Percentiles rank a stretch among this genome's conserved stretches.
phyloP scores from a whole-genome alignment of 345 rosid genomes.

The Pistacia vera region DNA sequence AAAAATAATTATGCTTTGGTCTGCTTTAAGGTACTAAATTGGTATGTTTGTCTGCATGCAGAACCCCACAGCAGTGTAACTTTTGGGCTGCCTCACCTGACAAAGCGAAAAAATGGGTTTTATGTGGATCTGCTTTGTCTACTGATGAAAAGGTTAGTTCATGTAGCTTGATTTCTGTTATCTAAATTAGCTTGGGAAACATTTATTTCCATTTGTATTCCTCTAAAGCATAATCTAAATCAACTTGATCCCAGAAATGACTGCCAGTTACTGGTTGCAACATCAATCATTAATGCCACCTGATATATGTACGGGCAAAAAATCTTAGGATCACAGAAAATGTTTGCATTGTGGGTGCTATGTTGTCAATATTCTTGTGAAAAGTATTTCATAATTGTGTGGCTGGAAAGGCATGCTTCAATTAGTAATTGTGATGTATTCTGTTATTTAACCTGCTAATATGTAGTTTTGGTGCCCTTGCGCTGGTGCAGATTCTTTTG shows the following conservation, averaged over 20 bases:
- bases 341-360: background rate
- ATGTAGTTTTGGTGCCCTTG: slow-evolving; percentile 1
- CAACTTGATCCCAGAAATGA: background rate
- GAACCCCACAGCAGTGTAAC: slow-evolving; percentile 36
- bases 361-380: slow-evolving; percentile 5
- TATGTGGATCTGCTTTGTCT: slow-evolving; percentile 92
- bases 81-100: slow-evolving; percentile 25
- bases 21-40: background rate
- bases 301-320: background rate
- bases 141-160: slow-evolving; percentile 72
- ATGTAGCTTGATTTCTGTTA: background rate
- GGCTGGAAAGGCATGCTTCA: background rate
- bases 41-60: slow-evolving; percentile 32
- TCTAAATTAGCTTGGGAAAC: background rate
- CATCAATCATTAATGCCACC: background rate
- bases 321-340: background rate
- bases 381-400: background rate
- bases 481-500: slow-evolving; percentile 51
- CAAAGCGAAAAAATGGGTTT: slow-evolving; percentile 48
- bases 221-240: no score
- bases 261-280: background rate
- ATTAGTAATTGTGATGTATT: background rate
- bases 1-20: background rate
- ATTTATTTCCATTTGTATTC: background rate
- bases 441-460: slow-evolving; percentile 9